These are phyloP conservation scores for Polyporus tsugae DNA, from an alignment of 1,284 basidiomycete genomes.

Conservation along the genomic window DNA sequence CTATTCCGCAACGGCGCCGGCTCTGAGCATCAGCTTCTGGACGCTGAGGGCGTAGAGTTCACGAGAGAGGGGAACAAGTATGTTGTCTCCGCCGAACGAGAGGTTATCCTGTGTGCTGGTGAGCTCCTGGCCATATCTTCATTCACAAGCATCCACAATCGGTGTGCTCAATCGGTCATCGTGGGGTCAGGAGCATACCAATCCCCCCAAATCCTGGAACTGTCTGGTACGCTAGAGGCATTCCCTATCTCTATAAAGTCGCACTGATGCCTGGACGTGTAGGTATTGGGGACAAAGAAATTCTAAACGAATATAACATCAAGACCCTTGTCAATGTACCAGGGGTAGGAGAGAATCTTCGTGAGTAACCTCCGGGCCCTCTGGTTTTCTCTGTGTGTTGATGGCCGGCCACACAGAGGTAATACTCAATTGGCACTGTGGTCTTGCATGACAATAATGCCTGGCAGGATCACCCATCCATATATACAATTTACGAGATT, in stretches of 20 bases:
- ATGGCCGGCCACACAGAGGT: not conserved
- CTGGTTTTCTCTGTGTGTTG: not conserved
- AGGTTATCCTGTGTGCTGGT: slow-evolving; percentile 40
- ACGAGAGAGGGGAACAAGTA: slow-evolving; percentile 28
- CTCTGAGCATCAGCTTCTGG: not conserved
- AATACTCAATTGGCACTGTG: not conserved
- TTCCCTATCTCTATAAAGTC: not conserved
- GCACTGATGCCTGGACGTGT: not conserved
- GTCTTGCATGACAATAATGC: not conserved
- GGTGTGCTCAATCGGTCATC: not conserved
- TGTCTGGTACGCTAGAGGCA: slow-evolving; percentile 44
- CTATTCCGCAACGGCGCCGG: slow-evolving; percentile 1
- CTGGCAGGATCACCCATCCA: slow-evolving; percentile 20
- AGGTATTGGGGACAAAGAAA: slow-evolving; percentile 39
- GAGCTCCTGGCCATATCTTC: slow-evolving; percentile 1
- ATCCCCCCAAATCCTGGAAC: slow-evolving; percentile 48
- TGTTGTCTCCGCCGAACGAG: slow-evolving; percentile 33
- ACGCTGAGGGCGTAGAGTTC: slow-evolving; percentile 62
- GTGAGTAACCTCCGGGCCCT: slow-evolving; percentile 44
- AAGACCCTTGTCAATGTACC: slow-evolving; percentile 54
- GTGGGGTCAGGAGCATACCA: slow-evolving; percentile 33
- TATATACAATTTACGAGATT: slow-evolving; percentile 19
- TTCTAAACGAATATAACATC: slow-evolving; percentile 53
- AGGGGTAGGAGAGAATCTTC: slow-evolving; percentile 64
- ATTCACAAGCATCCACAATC: not conserved